These are phyloP conservation scores for Fusarium citri DNA, from an alignment of 2,329 filamentous ascomycete genomes.

Conservation along the genomic window DNA sequence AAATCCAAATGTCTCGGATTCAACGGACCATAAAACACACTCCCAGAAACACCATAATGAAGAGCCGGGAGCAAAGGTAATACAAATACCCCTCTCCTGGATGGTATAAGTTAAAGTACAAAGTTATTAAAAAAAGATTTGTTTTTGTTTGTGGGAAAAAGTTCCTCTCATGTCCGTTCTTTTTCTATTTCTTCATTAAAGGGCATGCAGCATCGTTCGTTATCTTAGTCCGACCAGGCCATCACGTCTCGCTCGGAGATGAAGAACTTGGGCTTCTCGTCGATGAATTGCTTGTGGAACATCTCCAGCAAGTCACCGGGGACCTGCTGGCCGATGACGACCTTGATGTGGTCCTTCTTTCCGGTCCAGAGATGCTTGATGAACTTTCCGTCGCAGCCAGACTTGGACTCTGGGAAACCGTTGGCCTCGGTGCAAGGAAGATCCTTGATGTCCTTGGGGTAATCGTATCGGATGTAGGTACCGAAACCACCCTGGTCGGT, in stretches of 20 bases:
- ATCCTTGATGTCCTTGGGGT: conserved; percentile 54
- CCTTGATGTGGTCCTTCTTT: conserved; percentile 55
- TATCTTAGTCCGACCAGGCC: conserved; percentile 33
- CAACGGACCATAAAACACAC: conserved; percentile 38
- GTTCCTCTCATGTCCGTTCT: conserved; percentile 24
- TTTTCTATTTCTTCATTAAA: conserved; percentile 41
- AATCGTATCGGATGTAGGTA: conserved; percentile 58
- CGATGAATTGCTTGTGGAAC: conserved; percentile 53
- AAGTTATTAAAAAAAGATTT: conserved; percentile 42
- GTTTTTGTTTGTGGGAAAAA: conserved; percentile 18
- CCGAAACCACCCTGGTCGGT: conserved; percentile 60
- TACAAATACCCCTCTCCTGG: conserved; percentile 29
- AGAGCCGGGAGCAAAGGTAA: conserved; percentile 30
- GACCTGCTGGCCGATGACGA: conserved; percentile 53
- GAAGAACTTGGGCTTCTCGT: conserved; percentile 51
- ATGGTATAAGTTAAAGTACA: conserved; percentile 45
- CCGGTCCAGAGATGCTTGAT: conserved; percentile 59
- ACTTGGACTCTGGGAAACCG: conserved; percentile 55
- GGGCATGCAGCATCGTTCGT: conserved; percentile 26
- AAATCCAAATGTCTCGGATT: conserved; percentile 42
- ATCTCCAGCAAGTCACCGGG: conserved; percentile 52
- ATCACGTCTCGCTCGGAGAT: conserved; percentile 53
- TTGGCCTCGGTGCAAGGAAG: conserved; percentile 58
- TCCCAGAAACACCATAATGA: conserved; percentile 43
- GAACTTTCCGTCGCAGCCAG: conserved; percentile 55